These are phyloP conservation scores for Echeveria elegans DNA, from an alignment of 164 flowering plant genomes.

Conservation along the genomic window DNA sequence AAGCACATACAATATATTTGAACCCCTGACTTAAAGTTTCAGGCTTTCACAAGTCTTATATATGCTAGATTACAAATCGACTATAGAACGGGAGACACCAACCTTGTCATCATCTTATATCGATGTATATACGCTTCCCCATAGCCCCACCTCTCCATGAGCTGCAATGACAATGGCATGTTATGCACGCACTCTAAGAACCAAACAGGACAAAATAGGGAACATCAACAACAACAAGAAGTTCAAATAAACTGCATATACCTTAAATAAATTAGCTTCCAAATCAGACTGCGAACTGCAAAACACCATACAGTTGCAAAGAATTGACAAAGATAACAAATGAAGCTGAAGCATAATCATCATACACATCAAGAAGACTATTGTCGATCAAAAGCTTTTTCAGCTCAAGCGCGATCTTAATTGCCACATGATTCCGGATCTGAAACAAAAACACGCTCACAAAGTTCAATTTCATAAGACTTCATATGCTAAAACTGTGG, in stretches of 20 bases:
- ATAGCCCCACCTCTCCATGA: constrained; percentile 92
- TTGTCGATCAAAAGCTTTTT: constrained; percentile 94
- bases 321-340: neutral
- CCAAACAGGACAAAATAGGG: neutral
- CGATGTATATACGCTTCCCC: constrained; percentile 90
- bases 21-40: neutral
- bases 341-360: neutral
- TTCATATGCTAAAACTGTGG: too few relatives aligned
- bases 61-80: neutral
- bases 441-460: constrained; percentile 20
- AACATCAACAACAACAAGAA: neutral
- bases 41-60: neutral
- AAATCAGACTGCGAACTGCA: constrained; percentile 87
- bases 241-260: constrained; percentile 16
- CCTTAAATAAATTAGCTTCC: constrained; percentile 95
- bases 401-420: constrained; percentile 89
- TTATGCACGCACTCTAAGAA: neutral
- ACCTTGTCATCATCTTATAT: constrained; percentile 98
- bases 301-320: constrained; percentile 1
- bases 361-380: constrained; percentile 94
- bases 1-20: too few relatives aligned
- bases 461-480: neutral
- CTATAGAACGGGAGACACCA: constrained; percentile 16
- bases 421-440: constrained; percentile 97
- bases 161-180: constrained; percentile 37